Percentiles rank a stretch among this genome's conserved stretches.
Evolutionary conservation across 495 filamentous ascomycete genomes (phyloP).

Genomic region (Usnea hakonensis): DNA sequence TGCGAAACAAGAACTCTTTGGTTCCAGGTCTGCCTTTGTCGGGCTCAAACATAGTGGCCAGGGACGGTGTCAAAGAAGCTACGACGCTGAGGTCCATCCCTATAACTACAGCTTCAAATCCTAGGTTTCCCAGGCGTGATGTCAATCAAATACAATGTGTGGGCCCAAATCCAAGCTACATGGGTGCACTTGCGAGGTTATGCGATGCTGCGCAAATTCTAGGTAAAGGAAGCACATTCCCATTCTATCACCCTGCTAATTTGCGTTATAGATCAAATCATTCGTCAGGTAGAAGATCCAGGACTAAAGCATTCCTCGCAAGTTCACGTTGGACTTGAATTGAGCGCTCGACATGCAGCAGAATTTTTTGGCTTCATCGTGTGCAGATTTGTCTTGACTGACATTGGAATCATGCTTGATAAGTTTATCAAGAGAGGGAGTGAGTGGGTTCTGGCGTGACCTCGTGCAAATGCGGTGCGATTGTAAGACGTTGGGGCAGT

Average conservation of each 20-base stretch:
- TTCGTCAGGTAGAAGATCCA: conserved; percentile 90
- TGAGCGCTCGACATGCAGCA: conserved; percentile 85
- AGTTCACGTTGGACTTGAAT: conserved; percentile 88
- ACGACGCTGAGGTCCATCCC: conserved; percentile 65
- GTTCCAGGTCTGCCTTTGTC: conserved; percentile 34
- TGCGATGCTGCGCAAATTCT: conserved; percentile 92
- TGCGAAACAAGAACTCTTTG: conserved; percentile 77
- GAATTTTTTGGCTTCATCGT: conserved; percentile 98
- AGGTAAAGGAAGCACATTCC: conserved; percentile 49
- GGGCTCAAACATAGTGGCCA: conserved; percentile 27
- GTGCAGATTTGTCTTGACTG: conserved; percentile 83
- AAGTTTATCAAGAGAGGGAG: conserved; percentile 95
- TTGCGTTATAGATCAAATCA: conserved; percentile 70
- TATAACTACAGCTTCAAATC: conserved; percentile 63
- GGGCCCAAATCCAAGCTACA: conserved; percentile 83
- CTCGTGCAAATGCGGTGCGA: not conserved
- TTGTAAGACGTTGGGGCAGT: conserved; percentile 6
- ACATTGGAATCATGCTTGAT: conserved; percentile 80
- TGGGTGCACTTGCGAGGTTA: conserved; percentile 79
- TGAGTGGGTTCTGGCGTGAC: conserved; percentile 49
- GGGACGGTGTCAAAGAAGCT: conserved; percentile 51
- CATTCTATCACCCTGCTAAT: conserved; percentile 14
- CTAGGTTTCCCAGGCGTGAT: conserved; percentile 58
- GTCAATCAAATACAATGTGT: conserved; percentile 59
- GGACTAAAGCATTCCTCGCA: conserved; percentile 73